phyloP scores from a whole-genome alignment of 352 stramenopile species.

The Peronosclerospora sorghi region DNA sequence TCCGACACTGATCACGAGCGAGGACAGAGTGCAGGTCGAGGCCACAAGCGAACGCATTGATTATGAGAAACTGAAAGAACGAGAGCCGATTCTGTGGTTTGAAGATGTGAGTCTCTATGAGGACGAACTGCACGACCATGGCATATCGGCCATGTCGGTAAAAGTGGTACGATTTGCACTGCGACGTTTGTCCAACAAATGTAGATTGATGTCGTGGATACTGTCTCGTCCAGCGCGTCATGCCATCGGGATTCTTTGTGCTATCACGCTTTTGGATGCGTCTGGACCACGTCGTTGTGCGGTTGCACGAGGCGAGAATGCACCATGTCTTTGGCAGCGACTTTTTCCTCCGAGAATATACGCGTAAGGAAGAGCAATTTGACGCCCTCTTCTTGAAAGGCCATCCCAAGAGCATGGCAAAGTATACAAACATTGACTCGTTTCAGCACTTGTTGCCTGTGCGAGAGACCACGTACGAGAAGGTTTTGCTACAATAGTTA shows the following conservation, averaged over 20 bases:
- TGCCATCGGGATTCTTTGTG: constrained; percentile 76
- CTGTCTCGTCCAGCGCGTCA: constrained; percentile 44
- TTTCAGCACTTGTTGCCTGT: constrained; percentile 66
- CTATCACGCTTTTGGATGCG: constrained; percentile 77
- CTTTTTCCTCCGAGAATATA: constrained; percentile 72
- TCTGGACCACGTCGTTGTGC: constrained; percentile 66
- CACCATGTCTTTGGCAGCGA: constrained; percentile 70
- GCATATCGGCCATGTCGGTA: constrained; percentile 64
- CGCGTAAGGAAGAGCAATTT: constrained; percentile 64
- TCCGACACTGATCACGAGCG: constrained; percentile 10
- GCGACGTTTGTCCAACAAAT: neutral
- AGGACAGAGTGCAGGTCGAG: constrained; percentile 27
- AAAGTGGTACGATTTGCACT: constrained; percentile 53
- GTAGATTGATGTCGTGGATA: constrained; percentile 1
- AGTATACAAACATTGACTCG: constrained; percentile 79
- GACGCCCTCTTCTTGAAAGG: constrained; percentile 53
- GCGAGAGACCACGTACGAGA: constrained; percentile 47
- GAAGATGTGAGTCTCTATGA: constrained; percentile 73
- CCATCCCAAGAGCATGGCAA: constrained; percentile 58
- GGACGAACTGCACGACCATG: constrained; percentile 78
- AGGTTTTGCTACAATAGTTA: constrained; percentile 40
- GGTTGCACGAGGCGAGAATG: constrained; percentile 72
- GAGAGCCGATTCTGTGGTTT: constrained; percentile 77
- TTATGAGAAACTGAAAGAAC: constrained; percentile 68
- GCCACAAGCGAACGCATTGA: constrained; percentile 54